Percentiles rank a stretch among this genome's conserved stretches.
Conservation (phyloP, 148 eudicot genomes). For the Heliosperma pusillum region DNA sequence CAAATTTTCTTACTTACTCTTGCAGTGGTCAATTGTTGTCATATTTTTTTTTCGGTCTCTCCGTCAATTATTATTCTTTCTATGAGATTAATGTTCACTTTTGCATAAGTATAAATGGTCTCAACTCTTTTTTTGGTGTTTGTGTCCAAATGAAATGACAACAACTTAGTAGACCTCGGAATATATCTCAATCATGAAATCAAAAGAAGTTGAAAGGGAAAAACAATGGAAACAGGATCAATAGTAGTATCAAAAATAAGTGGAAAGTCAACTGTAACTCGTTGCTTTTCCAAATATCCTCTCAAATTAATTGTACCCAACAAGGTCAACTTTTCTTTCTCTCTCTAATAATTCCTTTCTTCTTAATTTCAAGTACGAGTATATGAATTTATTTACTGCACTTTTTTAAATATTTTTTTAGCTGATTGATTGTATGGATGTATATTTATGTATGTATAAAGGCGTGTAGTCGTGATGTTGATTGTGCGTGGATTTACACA, state of each 20-base stretch:
- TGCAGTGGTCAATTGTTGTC: too few relatives aligned
- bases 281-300: constrained; percentile 83
- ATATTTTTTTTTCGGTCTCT: too few relatives aligned
- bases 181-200: too few relatives aligned
- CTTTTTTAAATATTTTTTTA: not conserved
- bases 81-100: too few relatives aligned
- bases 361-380: not conserved
- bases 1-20: too few relatives aligned
- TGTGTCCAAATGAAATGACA: too few relatives aligned
- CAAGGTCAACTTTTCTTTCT: constrained; percentile 41
- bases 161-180: too few relatives aligned
- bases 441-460: constrained; percentile 29
- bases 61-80: too few relatives aligned
- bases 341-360: not conserved
- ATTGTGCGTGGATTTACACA: constrained; percentile 90
- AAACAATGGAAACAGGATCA: constrained; percentile 53
- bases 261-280: constrained; percentile 69
- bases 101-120: too few relatives aligned
- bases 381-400: not conserved
- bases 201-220: too few relatives aligned
- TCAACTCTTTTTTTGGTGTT: too few relatives aligned
- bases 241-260: constrained; percentile 54
- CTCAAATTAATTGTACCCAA: constrained; percentile 84
- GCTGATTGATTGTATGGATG: not conserved
- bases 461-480: constrained; percentile 68